A percentile compares a stretch with the other conserved stretches of the same genome.
phyloP scores from a whole-genome alignment of 768 basidiomycete genomes.

The Tulasnella sp. region DNA sequence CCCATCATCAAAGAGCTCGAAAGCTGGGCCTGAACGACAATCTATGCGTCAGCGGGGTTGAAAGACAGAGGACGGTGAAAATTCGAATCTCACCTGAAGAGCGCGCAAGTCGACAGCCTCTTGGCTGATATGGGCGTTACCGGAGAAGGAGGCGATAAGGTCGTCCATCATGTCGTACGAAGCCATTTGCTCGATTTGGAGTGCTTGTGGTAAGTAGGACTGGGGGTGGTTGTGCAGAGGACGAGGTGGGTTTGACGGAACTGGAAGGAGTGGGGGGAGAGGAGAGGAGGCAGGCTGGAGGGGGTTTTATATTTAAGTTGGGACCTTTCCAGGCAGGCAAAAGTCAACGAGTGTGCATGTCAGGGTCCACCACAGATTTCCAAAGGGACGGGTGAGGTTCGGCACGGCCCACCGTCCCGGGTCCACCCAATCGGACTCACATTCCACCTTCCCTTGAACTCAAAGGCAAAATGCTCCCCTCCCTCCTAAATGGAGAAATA shows the following conservation, averaged over 20 bases:
- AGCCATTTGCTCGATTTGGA: neutral
- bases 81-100: conserved; percentile 6
- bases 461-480: neutral
- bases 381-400: neutral
- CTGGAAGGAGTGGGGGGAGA: neutral
- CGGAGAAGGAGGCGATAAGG: conserved; percentile 15
- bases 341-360: neutral
- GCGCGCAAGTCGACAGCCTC: conserved; percentile 9
- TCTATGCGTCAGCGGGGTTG: neutral
- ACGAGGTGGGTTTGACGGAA: neutral
- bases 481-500: neutral
- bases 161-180: conserved; percentile 10
- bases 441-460: neutral
- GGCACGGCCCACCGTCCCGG: neutral
- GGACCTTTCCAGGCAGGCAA: neutral
- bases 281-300: neutral
- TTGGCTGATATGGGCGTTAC: conserved; percentile 30
- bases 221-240: neutral
- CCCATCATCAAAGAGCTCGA: conserved; percentile 1
- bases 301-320: neutral
- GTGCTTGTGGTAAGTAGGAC: neutral
- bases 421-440: neutral
- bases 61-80: neutral
- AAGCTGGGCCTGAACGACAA: conserved; percentile 4
- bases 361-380: neutral